phyloP scores from a whole-genome alignment of 2,329 filamentous ascomycete genomes.

The Pseudogymnoascus sp. region DNA sequence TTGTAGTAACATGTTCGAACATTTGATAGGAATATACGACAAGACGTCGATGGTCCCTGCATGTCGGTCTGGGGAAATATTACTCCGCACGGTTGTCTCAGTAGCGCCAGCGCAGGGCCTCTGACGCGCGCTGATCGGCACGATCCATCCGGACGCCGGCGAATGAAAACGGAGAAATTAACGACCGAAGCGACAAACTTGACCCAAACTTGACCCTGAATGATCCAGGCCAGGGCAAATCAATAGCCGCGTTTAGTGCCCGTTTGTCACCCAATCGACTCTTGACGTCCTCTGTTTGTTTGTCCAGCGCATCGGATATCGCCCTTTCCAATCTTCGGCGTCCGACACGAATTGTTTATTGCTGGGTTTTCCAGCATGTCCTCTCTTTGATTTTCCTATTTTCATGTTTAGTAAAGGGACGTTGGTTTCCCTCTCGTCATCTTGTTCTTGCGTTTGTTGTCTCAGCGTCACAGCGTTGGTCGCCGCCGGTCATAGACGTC shows the following conservation, averaged over 20 bases:
- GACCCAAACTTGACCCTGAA: not conserved
- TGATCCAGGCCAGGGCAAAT: slow-evolving; percentile 10
- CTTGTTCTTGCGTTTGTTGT: not conserved
- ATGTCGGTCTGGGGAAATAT: not conserved
- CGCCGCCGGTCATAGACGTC: not conserved
- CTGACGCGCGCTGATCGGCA: not conserved
- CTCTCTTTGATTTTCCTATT: not conserved
- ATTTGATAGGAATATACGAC: not conserved
- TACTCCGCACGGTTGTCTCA: slow-evolving; percentile 6
- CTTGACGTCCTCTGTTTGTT: not conserved
- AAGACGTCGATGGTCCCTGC: not conserved
- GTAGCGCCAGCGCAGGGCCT: not conserved
- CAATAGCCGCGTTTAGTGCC: slow-evolving; percentile 10
- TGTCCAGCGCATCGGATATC: slow-evolving; percentile 3
- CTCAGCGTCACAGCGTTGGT: not conserved
- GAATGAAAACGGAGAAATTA: slow-evolving; percentile 5
- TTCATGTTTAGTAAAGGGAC: not conserved
- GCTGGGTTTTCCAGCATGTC: slow-evolving; percentile 10
- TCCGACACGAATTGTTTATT: slow-evolving; percentile 1
- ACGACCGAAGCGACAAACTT: not conserved
- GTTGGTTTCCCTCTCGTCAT: not conserved
- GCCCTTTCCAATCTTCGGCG: not conserved
- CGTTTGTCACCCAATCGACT: slow-evolving; percentile 7
- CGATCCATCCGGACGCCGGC: not conserved
- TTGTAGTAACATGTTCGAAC: not conserved